Percentiles rank a stretch among this genome's conserved stretches.
These are phyloP conservation scores for Fusarium illudens DNA, from an alignment of 2,329 filamentous ascomycete genomes.

Conservation along the genomic window DNA sequence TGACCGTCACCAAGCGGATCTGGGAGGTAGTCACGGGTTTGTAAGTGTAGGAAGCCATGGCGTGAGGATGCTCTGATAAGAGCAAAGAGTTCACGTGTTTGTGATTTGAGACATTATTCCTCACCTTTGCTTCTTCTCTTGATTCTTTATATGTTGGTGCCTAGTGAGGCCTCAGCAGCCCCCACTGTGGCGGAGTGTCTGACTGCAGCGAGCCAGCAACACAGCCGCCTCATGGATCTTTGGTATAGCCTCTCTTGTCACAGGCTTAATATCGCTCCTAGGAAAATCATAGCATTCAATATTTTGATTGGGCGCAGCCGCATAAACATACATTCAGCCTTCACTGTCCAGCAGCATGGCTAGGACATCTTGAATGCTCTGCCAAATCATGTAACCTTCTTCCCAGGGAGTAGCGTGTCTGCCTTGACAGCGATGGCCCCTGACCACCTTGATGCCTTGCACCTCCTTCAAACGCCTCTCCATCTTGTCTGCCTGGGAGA, in stretches of 20 bases:
- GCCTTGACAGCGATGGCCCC: neutral
- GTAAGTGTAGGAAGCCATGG: conserved; percentile 19
- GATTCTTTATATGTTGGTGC: neutral
- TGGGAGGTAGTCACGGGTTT: conserved; percentile 6
- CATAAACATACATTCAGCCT: neutral
- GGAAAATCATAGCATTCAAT: neutral
- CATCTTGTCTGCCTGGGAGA: neutral
- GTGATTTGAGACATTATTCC: neutral
- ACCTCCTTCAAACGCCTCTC: neutral
- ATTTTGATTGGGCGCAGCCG: neutral
- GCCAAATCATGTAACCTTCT: neutral
- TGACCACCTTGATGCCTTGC: neutral
- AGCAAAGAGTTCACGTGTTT: neutral
- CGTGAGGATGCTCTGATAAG: neutral
- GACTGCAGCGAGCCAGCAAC: neutral
- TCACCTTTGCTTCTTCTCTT: neutral
- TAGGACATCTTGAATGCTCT: neutral
- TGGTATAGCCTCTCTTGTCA: conserved; percentile 3
- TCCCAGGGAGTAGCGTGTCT: neutral
- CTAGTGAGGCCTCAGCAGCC: neutral
- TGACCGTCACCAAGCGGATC: conserved; percentile 20
- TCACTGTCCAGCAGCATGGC: neutral
- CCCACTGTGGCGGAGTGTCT: neutral
- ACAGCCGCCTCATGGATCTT: neutral
- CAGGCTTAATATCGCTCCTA: neutral